These are phyloP conservation scores for Prunus dulcis DNA, from an alignment of 306 rosid species.

Conservation along the genomic window DNA sequence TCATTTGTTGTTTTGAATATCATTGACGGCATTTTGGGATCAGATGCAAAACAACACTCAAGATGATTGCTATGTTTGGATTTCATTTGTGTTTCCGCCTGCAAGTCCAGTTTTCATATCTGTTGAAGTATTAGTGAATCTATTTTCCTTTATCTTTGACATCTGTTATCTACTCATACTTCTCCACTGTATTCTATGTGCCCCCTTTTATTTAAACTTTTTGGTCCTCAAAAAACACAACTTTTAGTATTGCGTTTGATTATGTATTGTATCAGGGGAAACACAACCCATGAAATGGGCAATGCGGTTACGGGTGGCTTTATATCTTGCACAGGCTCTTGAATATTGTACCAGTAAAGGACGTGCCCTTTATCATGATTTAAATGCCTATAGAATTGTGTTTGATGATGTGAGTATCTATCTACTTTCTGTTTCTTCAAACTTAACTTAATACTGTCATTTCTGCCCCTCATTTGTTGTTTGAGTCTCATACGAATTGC, in stretches of 20 bases:
- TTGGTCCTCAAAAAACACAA: not conserved
- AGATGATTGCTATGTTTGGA: not conserved
- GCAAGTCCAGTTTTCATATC: not conserved
- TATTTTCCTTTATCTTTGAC: not conserved
- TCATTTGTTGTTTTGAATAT: not conserved
- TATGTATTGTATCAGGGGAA: slow-evolving; percentile 65
- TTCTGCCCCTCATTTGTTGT: not conserved
- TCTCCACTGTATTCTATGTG: not conserved
- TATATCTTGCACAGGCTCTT: slow-evolving; percentile 88
- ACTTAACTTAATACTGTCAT: not conserved
- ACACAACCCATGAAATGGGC: slow-evolving; percentile 92
- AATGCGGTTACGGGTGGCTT: slow-evolving; percentile 92
- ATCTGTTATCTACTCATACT: not conserved
- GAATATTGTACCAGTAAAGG: slow-evolving; percentile 93
- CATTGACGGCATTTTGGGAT: not conserved
- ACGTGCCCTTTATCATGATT: slow-evolving; percentile 92
- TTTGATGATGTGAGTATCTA: slow-evolving; percentile 76
- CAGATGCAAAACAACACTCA: not conserved
- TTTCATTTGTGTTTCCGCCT: not conserved
- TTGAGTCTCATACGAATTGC: slow-evolving; percentile 14
- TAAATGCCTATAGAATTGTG: slow-evolving; percentile 87
- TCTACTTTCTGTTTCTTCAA: slow-evolving; percentile 14
- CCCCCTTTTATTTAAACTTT: not conserved
- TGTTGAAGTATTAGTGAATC: not conserved
- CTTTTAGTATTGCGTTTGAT: slow-evolving; percentile 14